Conservation (phyloP, 1,284 basidiomycete genomes). For the Mycena sp. region DNA sequence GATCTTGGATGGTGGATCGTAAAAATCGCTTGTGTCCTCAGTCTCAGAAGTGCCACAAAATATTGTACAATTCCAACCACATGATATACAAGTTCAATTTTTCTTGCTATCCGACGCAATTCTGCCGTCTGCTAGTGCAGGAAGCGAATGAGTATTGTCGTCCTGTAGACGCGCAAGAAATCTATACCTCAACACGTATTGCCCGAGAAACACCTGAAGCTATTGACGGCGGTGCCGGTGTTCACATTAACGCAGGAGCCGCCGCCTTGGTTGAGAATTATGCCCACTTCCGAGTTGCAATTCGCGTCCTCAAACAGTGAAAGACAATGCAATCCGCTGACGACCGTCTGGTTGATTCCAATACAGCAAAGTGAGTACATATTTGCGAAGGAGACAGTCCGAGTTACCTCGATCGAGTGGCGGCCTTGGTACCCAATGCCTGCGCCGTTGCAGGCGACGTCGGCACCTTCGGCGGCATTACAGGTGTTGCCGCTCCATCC, state of each 20-base stretch:
- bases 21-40: too few species aligned
- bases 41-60: too few species aligned
- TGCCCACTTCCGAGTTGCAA: background rate
- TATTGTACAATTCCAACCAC: too few species aligned
- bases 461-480: background rate
- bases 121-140: too few species aligned
- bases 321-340: background rate
- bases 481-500: background rate
- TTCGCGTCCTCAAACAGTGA: background rate
- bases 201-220: constrained; percentile 1
- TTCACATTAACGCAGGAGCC: background rate
- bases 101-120: too few species aligned
- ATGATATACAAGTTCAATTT: too few species aligned
- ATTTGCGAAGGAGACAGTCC: background rate
- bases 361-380: too few species aligned
- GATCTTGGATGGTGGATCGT: too few species aligned
- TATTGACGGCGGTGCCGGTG: background rate
- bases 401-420: background rate
- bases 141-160: too few species aligned
- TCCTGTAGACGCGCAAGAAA: too few species aligned
- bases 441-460: background rate
- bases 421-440: background rate
- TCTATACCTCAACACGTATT: background rate
- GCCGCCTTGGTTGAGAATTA: background rate
- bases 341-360: background rate